Percentiles rank a stretch among this genome's conserved stretches.
phyloP scores from a whole-genome alignment of 1,284 basidiomycete species.

The Porodaedalea pini region DNA sequence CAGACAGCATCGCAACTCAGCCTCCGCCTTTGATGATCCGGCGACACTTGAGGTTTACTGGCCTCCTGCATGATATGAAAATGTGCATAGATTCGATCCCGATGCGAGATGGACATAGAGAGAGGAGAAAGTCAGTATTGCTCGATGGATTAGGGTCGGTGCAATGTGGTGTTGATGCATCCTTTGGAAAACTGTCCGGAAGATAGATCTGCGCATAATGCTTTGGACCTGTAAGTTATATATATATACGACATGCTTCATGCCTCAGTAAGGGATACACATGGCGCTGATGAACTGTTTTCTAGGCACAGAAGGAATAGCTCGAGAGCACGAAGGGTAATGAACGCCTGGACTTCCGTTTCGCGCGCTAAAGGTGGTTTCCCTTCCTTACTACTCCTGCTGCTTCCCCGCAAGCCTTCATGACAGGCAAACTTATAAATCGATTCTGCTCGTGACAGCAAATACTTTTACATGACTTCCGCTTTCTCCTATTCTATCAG shows the following conservation, averaged over 20 bases:
- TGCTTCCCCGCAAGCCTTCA: too few relatives aligned
- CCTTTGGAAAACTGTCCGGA: conserved; percentile 25
- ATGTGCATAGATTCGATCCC: conserved; percentile 33
- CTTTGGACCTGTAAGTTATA: conserved; percentile 29
- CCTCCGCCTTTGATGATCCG: conserved; percentile 34
- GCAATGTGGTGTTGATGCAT: too few relatives aligned
- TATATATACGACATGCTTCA: conserved; percentile 11
- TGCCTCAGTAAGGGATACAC: too few relatives aligned
- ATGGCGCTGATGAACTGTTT: neutral
- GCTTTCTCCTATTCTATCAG: neutral
- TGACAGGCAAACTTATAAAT: neutral
- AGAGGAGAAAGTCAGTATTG: conserved; percentile 29
- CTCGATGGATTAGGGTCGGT: neutral
- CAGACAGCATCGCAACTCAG: conserved; percentile 33
- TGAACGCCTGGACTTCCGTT: conserved; percentile 54
- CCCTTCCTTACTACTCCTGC: too few relatives aligned
- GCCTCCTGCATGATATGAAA: conserved; percentile 27
- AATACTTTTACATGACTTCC: conserved; percentile 9
- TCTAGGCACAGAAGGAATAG: conserved; percentile 52
- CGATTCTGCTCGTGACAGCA: neutral
- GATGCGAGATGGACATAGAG: conserved; percentile 37
- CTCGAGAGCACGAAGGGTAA: conserved; percentile 57
- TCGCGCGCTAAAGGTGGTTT: conserved; percentile 41
- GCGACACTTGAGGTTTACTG: conserved; percentile 23
- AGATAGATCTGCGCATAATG: conserved; percentile 33